Percentiles rank a stretch among this genome's conserved stretches.
phyloP scores from a whole-genome alignment of 2,329 filamentous ascomycete species.

The Pyrenophora graminea region DNA sequence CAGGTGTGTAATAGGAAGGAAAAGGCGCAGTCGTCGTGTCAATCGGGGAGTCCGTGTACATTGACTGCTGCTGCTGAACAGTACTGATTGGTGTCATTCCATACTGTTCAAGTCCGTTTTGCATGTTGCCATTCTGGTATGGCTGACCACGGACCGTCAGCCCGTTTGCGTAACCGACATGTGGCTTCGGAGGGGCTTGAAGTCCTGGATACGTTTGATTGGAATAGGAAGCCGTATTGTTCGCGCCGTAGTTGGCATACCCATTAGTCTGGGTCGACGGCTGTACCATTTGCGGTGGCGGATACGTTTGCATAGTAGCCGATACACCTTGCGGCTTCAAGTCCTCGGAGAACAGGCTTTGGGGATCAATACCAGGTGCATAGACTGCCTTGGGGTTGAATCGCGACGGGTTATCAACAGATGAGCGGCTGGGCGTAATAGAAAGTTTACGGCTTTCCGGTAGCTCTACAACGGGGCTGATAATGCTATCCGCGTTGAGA shows the following conservation, averaged over 20 bases:
- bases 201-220: constrained; percentile 44
- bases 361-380: constrained; percentile 40
- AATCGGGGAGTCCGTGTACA: constrained; percentile 45
- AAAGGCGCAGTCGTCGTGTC: constrained; percentile 37
- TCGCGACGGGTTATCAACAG: constrained; percentile 37
- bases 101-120: constrained; percentile 29
- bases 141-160: constrained; percentile 35
- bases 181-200: constrained; percentile 35
- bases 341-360: constrained; percentile 32
- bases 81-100: constrained; percentile 37
- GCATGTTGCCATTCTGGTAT: constrained; percentile 33
- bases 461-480: constrained; percentile 45
- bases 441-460: constrained; percentile 42
- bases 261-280: constrained; percentile 23
- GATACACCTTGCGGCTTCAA: constrained; percentile 25
- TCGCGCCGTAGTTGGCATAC: constrained; percentile 29
- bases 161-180: constrained; percentile 36
- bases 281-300: constrained; percentile 42
- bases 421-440: constrained; percentile 32
- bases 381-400: constrained; percentile 38
- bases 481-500: constrained; percentile 44
- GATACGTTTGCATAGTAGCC: constrained; percentile 45
- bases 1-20: constrained; percentile 40
- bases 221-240: constrained; percentile 23
- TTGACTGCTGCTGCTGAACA: constrained; percentile 33